Conservation (phyloP, 2,329 filamentous ascomycete species). For the Thelonectria blattea region DNA sequence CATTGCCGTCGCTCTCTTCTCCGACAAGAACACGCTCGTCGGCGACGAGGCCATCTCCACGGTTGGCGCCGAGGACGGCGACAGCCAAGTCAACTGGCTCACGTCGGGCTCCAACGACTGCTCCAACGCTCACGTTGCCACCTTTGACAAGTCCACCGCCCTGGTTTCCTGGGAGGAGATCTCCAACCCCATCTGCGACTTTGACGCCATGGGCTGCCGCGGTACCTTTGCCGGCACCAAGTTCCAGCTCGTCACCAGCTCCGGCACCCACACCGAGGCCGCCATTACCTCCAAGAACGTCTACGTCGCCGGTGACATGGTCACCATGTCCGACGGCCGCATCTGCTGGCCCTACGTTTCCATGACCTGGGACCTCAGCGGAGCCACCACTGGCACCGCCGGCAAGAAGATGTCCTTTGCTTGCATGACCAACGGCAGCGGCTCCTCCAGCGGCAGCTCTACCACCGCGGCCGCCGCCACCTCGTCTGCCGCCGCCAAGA, state of each 20-base stretch:
- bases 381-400: constrained; percentile 28
- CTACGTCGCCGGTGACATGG: constrained; percentile 68
- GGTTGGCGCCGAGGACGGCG: constrained; percentile 59
- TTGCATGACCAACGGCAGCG: constrained; percentile 44
- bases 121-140: constrained; percentile 64
- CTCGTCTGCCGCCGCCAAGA: not conserved
- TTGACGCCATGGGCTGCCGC: constrained; percentile 64
- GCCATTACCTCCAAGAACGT: constrained; percentile 57
- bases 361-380: constrained; percentile 55
- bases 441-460: constrained; percentile 6
- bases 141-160: constrained; percentile 58
- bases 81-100: constrained; percentile 66
- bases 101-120: constrained; percentile 57
- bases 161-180: constrained; percentile 68
- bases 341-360: constrained; percentile 68
- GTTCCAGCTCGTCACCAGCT: constrained; percentile 62
- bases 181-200: constrained; percentile 58
- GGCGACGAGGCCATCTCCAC: constrained; percentile 59
- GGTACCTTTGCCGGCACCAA: constrained; percentile 64
- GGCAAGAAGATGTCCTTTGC: constrained; percentile 60
- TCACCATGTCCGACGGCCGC: constrained; percentile 61
- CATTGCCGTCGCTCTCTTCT: constrained; percentile 62
- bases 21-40: constrained; percentile 63
- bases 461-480: constrained; percentile 22
- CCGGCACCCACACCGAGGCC: constrained; percentile 58